These are phyloP conservation scores for Aspergillus neoniger DNA, from an alignment of 2,329 filamentous ascomycete genomes.

Conservation along the genomic window DNA sequence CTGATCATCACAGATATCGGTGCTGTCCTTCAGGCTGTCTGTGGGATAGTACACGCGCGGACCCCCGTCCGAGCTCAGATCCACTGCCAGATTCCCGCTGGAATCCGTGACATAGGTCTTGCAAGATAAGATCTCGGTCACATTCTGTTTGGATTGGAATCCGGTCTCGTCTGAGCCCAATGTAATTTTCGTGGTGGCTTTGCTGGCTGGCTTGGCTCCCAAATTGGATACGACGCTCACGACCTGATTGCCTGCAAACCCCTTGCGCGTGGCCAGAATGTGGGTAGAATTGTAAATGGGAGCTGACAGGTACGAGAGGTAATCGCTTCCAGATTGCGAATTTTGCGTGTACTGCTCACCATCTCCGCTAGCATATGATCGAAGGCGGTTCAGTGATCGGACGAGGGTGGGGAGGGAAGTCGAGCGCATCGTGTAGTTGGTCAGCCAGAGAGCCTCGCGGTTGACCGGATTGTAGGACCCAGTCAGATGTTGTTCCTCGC, in stretches of 20 bases:
- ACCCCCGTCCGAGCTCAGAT: constrained; percentile 9
- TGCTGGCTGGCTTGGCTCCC: constrained; percentile 25
- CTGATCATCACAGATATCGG: not conserved
- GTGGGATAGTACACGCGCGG: constrained; percentile 10
- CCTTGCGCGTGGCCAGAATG: constrained; percentile 46
- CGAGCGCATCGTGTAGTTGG: constrained; percentile 49
- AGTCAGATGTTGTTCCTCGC: constrained; percentile 63
- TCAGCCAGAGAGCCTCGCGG: constrained; percentile 60
- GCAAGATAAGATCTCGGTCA: constrained; percentile 7
- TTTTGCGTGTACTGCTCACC: constrained; percentile 37
- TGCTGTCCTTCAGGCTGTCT: constrained; percentile 3
- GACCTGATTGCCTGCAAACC: constrained; percentile 41
- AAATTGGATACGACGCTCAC: constrained; percentile 46
- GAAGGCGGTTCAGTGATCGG: constrained; percentile 6
- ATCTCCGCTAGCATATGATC: constrained; percentile 50
- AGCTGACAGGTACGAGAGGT: constrained; percentile 5
- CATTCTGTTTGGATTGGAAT: constrained; percentile 6
- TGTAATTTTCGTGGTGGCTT: constrained; percentile 6
- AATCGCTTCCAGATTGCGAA: constrained; percentile 28
- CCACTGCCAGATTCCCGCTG: constrained; percentile 1
- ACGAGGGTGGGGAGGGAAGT: constrained; percentile 52
- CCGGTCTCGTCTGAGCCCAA: constrained; percentile 1
- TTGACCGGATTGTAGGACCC: constrained; percentile 52
- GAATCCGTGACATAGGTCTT: constrained; percentile 5
- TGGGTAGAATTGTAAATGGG: constrained; percentile 47